Evolutionary conservation across 2,329 filamentous ascomycete genomes (phyloP).

Genomic region (Xylaria sp.): DNA sequence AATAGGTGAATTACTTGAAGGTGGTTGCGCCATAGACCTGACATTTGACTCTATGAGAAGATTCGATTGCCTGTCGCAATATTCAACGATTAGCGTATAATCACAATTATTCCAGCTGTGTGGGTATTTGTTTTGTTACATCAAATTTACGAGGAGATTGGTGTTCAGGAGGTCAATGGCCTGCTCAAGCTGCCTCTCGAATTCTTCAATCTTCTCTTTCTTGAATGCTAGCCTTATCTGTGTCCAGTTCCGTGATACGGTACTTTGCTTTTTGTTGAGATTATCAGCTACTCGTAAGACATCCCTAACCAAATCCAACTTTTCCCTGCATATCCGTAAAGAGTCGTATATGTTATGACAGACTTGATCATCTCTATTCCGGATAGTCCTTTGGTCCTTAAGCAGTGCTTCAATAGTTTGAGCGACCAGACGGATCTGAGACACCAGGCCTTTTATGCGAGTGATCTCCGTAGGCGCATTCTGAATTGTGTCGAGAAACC

Average conservation of each 20-base stretch:
- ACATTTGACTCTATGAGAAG: constrained; percentile 1
- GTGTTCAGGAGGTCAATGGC: background rate
- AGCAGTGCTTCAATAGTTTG: background rate
- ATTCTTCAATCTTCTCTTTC: constrained; percentile 7
- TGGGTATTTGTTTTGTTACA: background rate
- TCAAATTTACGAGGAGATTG: constrained; percentile 8
- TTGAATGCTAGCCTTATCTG: constrained; percentile 6
- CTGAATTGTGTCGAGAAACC: constrained; percentile 10
- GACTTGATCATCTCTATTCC: background rate
- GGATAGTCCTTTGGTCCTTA: background rate
- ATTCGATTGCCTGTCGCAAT: background rate
- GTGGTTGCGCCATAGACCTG: background rate
- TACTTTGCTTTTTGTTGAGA: background rate
- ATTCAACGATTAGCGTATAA: background rate
- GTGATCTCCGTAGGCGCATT: constrained; percentile 1
- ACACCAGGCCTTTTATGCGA: background rate
- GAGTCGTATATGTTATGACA: constrained; percentile 1
- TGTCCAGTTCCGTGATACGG: background rate
- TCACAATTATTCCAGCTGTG: background rate
- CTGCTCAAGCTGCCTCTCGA: constrained; percentile 12
- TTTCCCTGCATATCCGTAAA: constrained; percentile 1
- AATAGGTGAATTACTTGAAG: background rate
- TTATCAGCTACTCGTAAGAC: constrained; percentile 5
- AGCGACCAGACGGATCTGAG: constrained; percentile 1
- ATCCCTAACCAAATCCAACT: background rate